Base-by-base conservation (phyloP, 306 rosid species). In the Rosa lucieae region DNA sequence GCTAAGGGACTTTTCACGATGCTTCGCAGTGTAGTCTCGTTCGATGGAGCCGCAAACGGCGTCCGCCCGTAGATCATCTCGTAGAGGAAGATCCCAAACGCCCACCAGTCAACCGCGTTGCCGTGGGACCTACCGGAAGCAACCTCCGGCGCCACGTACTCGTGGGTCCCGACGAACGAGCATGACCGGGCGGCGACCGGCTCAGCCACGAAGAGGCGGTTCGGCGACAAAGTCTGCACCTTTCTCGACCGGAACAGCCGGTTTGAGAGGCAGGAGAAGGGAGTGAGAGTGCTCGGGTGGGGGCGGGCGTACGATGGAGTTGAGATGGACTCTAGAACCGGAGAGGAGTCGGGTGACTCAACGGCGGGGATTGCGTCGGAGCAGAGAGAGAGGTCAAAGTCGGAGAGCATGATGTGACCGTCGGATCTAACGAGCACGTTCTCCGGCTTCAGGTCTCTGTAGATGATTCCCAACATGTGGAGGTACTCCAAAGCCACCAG, bases 21-120 rank as follows among this genome's bases (percentile, higher is more conserved):
- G 89, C 82, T 89, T 0, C 91, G 82, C 77, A 96, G 87, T 0
- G 93, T 91, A 3, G 74, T 81, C 74, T 93, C 98, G 75, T 96
- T 96, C 2, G 94, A 78, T 65, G 91, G 70, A 0, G 92, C 93
- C 23, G 94, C 97, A 26, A 91, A 95, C 4, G 99, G 99, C 1
- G 99, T 95, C 1, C 92, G 83, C 3, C 98, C 99, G 84, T 93
- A 95, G 74, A 95, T 81, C 79, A 95, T 75, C 86, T 95, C 99
- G 85, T 88, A 95, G 78, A 95, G 66, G 81, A 95, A 95, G 37
- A 93, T 78, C 6, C 99, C 99, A 26, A 87, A 95, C 2, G 99
- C 92, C 99, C 99, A 95, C 99, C 99, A 95, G 80, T 95, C 99
- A 0, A 95, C 99, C 8, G 99, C 99, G 91, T 93, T 95, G 4